Conservation (phyloP, 2,329 filamentous ascomycete genomes). For the Zymoseptoria pseudotritici region DNA sequence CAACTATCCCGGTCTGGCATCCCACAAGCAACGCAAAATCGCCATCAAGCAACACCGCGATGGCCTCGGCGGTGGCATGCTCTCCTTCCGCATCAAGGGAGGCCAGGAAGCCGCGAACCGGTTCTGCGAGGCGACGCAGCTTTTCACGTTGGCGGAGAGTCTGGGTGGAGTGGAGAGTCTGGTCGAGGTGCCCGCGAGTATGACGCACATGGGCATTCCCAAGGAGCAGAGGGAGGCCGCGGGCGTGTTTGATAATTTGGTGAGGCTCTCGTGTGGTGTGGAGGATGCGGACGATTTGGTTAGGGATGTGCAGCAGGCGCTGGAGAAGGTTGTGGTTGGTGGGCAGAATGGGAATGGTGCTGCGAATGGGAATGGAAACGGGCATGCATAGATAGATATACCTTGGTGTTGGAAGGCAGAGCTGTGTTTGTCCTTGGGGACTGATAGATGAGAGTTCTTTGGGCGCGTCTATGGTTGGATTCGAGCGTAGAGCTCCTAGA, state of each 20-base stretch:
- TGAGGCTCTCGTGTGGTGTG: slow-evolving; percentile 86
- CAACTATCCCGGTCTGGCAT: slow-evolving; percentile 88
- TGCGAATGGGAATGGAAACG: slow-evolving; percentile 31
- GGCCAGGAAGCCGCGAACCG: slow-evolving; percentile 78
- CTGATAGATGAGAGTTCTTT: not conserved
- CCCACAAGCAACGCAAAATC: slow-evolving; percentile 78
- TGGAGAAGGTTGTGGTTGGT: slow-evolving; percentile 64
- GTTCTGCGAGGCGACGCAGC: slow-evolving; percentile 82
- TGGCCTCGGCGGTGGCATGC: slow-evolving; percentile 93
- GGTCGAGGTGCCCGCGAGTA: slow-evolving; percentile 84
- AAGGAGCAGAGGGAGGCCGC: slow-evolving; percentile 82
- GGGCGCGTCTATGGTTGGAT: not conserved
- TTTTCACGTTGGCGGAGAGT: slow-evolving; percentile 91
- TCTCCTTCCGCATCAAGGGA: slow-evolving; percentile 88
- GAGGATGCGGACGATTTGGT: slow-evolving; percentile 83
- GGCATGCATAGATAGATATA: slow-evolving; percentile 3
- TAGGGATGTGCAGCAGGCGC: slow-evolving; percentile 71
- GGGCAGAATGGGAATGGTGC: slow-evolving; percentile 31
- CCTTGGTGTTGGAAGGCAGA: not conserved
- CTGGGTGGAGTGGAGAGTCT: slow-evolving; percentile 88
- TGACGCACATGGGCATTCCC: slow-evolving; percentile 96
- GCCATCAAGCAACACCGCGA: slow-evolving; percentile 86
- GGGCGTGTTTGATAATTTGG: slow-evolving; percentile 89
- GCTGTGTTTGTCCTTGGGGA: no score
- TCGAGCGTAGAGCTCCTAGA: not conserved